phyloP scores from a whole-genome alignment of 352 stramenopile genomes.

The Phytophthora fragariaefolia region DNA sequence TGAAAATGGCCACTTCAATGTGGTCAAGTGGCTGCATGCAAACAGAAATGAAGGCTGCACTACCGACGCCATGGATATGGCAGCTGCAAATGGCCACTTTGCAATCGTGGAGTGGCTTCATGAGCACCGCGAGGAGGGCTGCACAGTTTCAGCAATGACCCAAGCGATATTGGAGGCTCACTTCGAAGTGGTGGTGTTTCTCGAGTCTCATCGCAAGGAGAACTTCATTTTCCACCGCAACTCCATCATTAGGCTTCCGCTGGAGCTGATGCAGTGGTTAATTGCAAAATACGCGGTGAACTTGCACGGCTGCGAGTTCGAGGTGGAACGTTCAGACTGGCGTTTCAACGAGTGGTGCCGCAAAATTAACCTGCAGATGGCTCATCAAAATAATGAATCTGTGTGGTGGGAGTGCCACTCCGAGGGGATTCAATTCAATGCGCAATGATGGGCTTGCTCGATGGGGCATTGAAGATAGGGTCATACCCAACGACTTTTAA shows the following conservation, averaged over 20 bases:
- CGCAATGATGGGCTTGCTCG: not conserved
- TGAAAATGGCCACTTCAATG: conserved; percentile 32
- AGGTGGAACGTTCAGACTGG: conserved; percentile 34
- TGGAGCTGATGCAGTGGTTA: conserved; percentile 40
- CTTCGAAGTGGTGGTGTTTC: conserved; percentile 34
- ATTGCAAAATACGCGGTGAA: conserved; percentile 28
- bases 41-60: conserved; percentile 37
- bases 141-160: conserved; percentile 32
- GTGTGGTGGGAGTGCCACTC: conserved; percentile 36
- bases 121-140: conserved; percentile 33
- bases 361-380: conserved; percentile 28
- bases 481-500: too few relatives aligned
- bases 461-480: too few relatives aligned
- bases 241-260: conserved; percentile 32
- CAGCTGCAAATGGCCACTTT: conserved; percentile 32
- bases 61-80: conserved; percentile 31
- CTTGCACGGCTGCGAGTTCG: conserved; percentile 33
- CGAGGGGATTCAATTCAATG: conserved; percentile 1
- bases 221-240: conserved; percentile 26
- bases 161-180: conserved; percentile 30
- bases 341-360: conserved; percentile 35
- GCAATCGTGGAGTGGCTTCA: conserved; percentile 33
- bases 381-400: conserved; percentile 30
- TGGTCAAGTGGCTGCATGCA: conserved; percentile 41
- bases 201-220: conserved; percentile 29